These are phyloP conservation scores for Botryotinia narcissicola DNA, from an alignment of 2,329 filamentous ascomycete genomes.

Conservation along the genomic window DNA sequence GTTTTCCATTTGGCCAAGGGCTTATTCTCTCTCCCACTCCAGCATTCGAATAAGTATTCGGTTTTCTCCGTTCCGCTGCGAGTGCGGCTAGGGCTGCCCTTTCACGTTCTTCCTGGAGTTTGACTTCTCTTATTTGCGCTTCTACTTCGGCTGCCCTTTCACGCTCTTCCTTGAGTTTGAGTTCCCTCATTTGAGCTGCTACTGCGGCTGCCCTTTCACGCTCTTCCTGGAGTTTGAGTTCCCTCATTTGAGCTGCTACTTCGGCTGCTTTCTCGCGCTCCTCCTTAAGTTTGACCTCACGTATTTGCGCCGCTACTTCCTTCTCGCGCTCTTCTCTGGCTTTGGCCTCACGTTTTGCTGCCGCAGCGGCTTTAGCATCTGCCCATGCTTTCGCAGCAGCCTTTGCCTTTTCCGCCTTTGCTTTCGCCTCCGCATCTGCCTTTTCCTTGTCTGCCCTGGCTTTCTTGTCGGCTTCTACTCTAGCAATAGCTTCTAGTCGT, in stretches of 20 bases:
- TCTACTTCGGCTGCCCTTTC: background rate
- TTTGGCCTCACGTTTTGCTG: slow-evolving; percentile 29
- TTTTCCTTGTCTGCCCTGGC: slow-evolving; percentile 15
- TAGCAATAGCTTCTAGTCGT: slow-evolving; percentile 26
- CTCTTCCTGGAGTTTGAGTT: slow-evolving; percentile 10
- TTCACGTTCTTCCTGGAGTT: slow-evolving; percentile 25
- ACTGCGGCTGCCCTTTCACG: background rate
- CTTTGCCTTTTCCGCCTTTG: slow-evolving; percentile 34
- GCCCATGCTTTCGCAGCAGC: slow-evolving; percentile 15
- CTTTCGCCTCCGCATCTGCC: slow-evolving; percentile 20
- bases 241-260: too few species aligned
- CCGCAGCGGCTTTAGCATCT: slow-evolving; percentile 1
- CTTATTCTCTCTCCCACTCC: slow-evolving; percentile 67
- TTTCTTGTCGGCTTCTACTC: slow-evolving; percentile 29
- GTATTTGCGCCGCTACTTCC: slow-evolving; percentile 28
- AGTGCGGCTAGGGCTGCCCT: slow-evolving; percentile 22
- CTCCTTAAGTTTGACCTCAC: slow-evolving; percentile 39
- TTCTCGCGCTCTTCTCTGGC: slow-evolving; percentile 29
- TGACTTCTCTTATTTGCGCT: background rate
- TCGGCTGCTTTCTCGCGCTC: slow-evolving; percentile 30
- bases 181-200: background rate
- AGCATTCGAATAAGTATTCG: slow-evolving; percentile 57
- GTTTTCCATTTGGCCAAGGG: slow-evolving; percentile 65
- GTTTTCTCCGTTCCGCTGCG: slow-evolving; percentile 33
- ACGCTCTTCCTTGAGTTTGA: background rate